A percentile compares a stretch with the other conserved stretches of the same genome.
phyloP scores from a whole-genome alignment of 345 rosid genomes.

The Acer saccharum region DNA sequence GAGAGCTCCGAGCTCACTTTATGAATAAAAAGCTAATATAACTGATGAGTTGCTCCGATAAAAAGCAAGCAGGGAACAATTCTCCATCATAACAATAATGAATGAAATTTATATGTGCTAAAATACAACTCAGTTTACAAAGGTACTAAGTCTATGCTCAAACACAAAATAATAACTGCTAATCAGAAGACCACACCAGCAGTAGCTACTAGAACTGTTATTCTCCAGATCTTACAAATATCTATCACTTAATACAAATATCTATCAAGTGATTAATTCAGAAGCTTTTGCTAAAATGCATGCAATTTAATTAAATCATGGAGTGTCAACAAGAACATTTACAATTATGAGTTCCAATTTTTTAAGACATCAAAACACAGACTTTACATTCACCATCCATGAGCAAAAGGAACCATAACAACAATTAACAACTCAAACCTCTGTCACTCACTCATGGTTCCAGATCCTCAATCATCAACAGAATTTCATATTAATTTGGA shows the following conservation, averaged over 20 bases:
- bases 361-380: no score
- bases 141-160: not conserved
- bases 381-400: not conserved
- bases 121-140: not conserved
- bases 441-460: not conserved
- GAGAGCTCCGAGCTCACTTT: not conserved
- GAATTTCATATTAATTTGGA: not conserved
- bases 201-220: not conserved
- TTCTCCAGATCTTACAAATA: not conserved
- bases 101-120: not conserved
- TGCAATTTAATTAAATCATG: not conserved
- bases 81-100: not conserved
- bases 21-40: not conserved
- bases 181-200: not conserved
- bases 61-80: not conserved
- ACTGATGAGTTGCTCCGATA: not conserved
- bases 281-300: not conserved
- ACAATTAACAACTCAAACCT: not conserved
- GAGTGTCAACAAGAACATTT: not conserved
- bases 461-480: not conserved
- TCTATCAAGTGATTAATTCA: not conserved
- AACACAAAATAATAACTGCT: not conserved
- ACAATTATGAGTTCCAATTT: not conserved
- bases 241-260: not conserved
- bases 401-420: not conserved